phyloP scores from a whole-genome alignment of 352 stramenopile species.

The Phytophthora pistaciae region DNA sequence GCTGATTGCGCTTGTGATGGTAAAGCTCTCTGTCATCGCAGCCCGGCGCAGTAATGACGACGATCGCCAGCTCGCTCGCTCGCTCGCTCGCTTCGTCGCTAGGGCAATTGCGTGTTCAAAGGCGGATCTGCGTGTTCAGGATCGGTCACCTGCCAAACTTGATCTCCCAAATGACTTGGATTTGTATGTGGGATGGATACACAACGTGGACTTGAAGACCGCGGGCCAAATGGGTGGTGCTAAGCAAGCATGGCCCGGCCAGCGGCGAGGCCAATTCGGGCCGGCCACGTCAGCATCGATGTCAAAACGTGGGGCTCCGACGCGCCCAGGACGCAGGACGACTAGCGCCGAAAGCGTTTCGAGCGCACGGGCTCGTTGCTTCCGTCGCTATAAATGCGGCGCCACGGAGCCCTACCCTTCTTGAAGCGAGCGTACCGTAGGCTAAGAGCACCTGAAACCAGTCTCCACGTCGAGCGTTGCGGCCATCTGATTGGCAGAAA shows the following conservation, averaged over 20 bases:
- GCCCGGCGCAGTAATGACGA: background rate
- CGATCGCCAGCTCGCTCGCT: background rate
- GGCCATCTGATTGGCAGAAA: constrained; percentile 42
- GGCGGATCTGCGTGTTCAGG: constrained; percentile 8
- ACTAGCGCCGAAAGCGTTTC: background rate
- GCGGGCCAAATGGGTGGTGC: constrained; percentile 20
- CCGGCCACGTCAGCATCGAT: constrained; percentile 1
- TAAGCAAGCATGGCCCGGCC: constrained; percentile 18
- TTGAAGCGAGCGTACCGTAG: background rate
- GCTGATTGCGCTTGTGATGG: background rate
- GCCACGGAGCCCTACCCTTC: background rate
- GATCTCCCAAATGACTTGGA: constrained; percentile 12
- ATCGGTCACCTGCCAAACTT: background rate
- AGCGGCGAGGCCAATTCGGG: constrained; percentile 16
- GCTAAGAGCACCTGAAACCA: background rate
- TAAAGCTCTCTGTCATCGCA: background rate
- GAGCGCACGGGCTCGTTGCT: background rate
- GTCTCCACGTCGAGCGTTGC: background rate
- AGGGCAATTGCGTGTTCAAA: constrained; percentile 17
- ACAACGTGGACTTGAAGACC: background rate
- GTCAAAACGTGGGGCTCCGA: background rate
- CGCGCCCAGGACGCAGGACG: background rate
- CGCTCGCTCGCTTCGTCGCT: background rate
- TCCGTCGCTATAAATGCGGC: constrained; percentile 1
- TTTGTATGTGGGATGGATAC: constrained; percentile 4